Base-by-base conservation (phyloP, 306 rosid species). In the Abrus pulchellus region DNA sequence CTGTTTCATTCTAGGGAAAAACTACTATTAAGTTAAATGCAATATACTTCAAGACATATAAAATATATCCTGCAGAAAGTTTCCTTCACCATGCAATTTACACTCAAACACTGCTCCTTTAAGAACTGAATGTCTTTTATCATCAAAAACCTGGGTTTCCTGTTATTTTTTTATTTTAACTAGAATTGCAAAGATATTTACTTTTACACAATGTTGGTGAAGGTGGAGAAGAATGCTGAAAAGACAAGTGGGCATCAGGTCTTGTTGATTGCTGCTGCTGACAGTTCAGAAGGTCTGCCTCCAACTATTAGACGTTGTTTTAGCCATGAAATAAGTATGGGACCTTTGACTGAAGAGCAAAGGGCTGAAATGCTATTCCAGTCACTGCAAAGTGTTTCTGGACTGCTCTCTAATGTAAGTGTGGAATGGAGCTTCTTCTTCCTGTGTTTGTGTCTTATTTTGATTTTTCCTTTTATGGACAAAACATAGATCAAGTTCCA, bases 291-390 rank as follows among this genome's bases (percentile, higher is more conserved):
- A 88, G 99, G 97, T 83, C 88, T 95, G 61, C 97, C 98, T 49
- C 76, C 92, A 73, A 83, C 84, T 60, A 87, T 95, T 66, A 91
- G 98, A 86, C 96, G 97, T 52, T 89, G 98, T 89, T 93, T 95
- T 86, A 95, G 97, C 90, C 99, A 93, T 61, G 99, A 95, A 89
- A 77, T 93, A 83, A 91, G 80, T 73, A 90, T 93, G 97, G 94
- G 92, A 55, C 81, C 99, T 49, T 89, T 95, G 88, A 88, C 91
- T 49, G 99, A 95, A 84, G 98, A 95, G 74, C 99, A 95, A 80
- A 88, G 99, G 72, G 83, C 88, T 77, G 89, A 87, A 83, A 89
- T 95, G 91, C 81, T 95, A 59, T 85, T 86, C 43, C 90, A 89
- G 78, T 91, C 92, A 5, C 87, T 95, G 86, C 90, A 82, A 83